Evolutionary conservation across 1,284 basidiomycete genomes (phyloP), one percentile per base, ranked within the genome.

Genomic region (Cutaneotrichosporon sp.): DNA sequence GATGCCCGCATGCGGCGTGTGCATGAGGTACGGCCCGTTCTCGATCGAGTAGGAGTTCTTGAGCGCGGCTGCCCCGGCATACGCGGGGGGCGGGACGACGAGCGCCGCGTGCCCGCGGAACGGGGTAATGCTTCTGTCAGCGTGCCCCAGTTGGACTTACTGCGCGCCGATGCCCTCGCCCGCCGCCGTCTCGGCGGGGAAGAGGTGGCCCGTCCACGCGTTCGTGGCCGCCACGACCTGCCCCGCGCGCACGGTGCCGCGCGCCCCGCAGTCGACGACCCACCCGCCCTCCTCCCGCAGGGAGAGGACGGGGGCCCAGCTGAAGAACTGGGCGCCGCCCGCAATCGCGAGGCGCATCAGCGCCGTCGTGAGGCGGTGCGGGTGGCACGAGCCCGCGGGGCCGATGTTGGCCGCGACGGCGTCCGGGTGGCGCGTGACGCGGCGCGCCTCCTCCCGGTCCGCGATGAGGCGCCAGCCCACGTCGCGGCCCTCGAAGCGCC

Each of bases 171-270:
- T 16, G 24, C 50, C 50, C 4, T 11, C 20, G 14, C 27, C 27
- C 4, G 22, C 20, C 16, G 49, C 25, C 36, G 49, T 16, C 22
- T 47, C 58, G 38, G 57, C 62, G 8, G 65, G 59, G 62, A 75
- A 69, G 11, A 77, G 63, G 54, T 73, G 66, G 4, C 56, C 54
- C 3, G 74, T 77, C 60, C 74, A 72, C 1, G 67, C 75, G 51
- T 74, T 73, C 3, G 74, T 70, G 25, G 68, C 71, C 25, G 73
- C 25, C 8, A 75, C 57, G 14, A 77, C 70, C 29, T 70, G 54
- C 34, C 46, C 47, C 2, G 74, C 69, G 5, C 33, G 58, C 29
- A 77, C 43, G 3, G n/a, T 54, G 3, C 75, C 73, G 14, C 67
- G 60, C 0, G 55, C 58, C 2, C 60, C 60, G 7, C 64, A 67